Base-by-base conservation (phyloP, 208 protist genomes). In the Crithidia bombi region DNA sequence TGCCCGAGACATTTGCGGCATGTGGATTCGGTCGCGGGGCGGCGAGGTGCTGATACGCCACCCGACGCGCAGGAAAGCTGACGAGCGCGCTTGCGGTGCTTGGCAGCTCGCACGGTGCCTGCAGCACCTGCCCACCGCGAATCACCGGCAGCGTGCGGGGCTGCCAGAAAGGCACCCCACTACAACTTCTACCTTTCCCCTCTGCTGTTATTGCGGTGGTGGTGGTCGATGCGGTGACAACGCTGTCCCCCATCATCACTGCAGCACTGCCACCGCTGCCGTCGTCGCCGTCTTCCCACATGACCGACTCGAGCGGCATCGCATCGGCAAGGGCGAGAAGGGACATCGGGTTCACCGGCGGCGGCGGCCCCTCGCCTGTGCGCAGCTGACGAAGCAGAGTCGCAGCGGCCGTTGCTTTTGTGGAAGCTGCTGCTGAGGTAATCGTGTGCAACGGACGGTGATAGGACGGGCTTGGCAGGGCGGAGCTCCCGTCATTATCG, bases 221-320 rank as follows among this genome's bases (percentile, higher is more conserved):
- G n/a, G n/a, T n/a, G n/a, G n/a, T n/a, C n/a, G n/a, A n/a, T 25
- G 21, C 19, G 2, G 47, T 57, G 3, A 21, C 25, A 4, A 41
- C 38, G 49, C 49, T 38, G 47, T 30, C 49, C 9, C 56, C 49
- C 36, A 59, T 51, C 68, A 58, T 10, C 32, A 55, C 41, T 21
- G 39, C 56, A 10, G 41, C 61, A 30, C n/a, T 19, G 21, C 50
- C 59, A 28, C 17, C 28, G 33, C 33, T 25, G n/a, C 55, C 69
- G 2, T 61, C 49, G 32, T 26, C 23, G 1, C 50, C 55, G 26
- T 23, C 39, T 25, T 75, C 69, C 41, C 46, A 46, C n/a, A 57
- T 3, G 2, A 65, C 70, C 0, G 70, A 21, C 46, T 75, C 70
- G 23, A 75, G 55, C 30, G 70, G 70, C 70, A 75, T 69, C n/a